Conservation (phyloP, 2,329 filamentous ascomycete genomes). For the Calonectria pauciramosa region DNA sequence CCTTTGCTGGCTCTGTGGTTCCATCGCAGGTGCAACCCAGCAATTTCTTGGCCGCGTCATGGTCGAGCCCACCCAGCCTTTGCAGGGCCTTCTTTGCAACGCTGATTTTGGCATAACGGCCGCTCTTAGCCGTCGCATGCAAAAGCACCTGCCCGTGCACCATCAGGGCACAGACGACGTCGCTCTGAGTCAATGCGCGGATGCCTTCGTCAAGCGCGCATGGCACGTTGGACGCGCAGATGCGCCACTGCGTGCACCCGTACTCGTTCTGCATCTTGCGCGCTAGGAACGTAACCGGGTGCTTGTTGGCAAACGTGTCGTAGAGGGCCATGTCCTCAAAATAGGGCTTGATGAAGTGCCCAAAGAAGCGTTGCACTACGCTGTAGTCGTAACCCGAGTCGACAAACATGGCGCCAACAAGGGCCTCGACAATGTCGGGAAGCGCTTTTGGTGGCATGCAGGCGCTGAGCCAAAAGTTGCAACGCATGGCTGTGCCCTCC, state of each 20-base stretch:
- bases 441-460: constrained; percentile 79
- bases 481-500: constrained; percentile 48
- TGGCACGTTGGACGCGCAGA: constrained; percentile 63
- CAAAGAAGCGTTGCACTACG: constrained; percentile 83
- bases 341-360: constrained; percentile 78
- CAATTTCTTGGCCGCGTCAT: constrained; percentile 64
- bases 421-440: constrained; percentile 90
- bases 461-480: constrained; percentile 78
- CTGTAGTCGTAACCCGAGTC: constrained; percentile 85
- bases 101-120: constrained; percentile 79
- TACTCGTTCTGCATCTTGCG: constrained; percentile 75
- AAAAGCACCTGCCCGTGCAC: constrained; percentile 81
- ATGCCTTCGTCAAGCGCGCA: constrained; percentile 57
- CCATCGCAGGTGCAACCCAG: constrained; percentile 75
- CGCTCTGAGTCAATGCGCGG: constrained; percentile 57
- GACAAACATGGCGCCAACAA: constrained; percentile 91
- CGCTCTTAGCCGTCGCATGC: constrained; percentile 71
- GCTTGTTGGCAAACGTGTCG: constrained; percentile 87
- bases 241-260: constrained; percentile 72
- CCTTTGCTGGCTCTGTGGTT: not conserved
- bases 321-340: constrained; percentile 91
- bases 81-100: constrained; percentile 72
- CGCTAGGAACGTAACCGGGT: constrained; percentile 83
- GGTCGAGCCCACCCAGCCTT: constrained; percentile 61
- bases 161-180: constrained; percentile 79